Percentiles rank a stretch among this genome's conserved stretches.
Evolutionary conservation across 306 rosid genomes (phyloP).

Genomic region (Mimosa pudica): DNA sequence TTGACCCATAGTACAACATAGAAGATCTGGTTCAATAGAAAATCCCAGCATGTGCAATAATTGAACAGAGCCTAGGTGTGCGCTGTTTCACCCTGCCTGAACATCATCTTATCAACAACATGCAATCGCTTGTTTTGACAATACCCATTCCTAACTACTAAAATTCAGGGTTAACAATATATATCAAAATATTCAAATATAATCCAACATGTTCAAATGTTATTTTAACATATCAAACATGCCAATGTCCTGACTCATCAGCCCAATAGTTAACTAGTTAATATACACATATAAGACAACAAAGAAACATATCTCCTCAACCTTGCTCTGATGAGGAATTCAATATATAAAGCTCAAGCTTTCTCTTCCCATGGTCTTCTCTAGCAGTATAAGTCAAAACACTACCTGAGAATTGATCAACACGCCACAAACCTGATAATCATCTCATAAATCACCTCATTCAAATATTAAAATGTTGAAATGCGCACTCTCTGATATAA

Average conservation of each 20-base stretch:
- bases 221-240: neutral
- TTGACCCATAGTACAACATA: neutral
- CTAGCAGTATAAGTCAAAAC: neutral
- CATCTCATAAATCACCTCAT: neutral
- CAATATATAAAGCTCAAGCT: neutral
- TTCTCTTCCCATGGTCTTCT: neutral
- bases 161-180: neutral
- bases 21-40: neutral
- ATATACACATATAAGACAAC: neutral
- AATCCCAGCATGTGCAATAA: no score
- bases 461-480: constrained; percentile 9
- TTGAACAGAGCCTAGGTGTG: no score
- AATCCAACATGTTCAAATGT: neutral
- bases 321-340: neutral
- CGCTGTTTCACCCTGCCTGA: neutral
- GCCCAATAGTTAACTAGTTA: neutral
- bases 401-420: neutral
- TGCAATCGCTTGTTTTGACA: neutral
- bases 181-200: neutral
- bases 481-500: neutral
- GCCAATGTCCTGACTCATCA: constrained; percentile 1
- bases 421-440: neutral
- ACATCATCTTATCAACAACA: neutral
- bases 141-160: neutral
- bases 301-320: neutral